Evolutionary conservation across 768 basidiomycete genomes (phyloP), one percentile per base, ranked within the genome.

Genomic region (Chalciporus sphaerocephalus): DNA sequence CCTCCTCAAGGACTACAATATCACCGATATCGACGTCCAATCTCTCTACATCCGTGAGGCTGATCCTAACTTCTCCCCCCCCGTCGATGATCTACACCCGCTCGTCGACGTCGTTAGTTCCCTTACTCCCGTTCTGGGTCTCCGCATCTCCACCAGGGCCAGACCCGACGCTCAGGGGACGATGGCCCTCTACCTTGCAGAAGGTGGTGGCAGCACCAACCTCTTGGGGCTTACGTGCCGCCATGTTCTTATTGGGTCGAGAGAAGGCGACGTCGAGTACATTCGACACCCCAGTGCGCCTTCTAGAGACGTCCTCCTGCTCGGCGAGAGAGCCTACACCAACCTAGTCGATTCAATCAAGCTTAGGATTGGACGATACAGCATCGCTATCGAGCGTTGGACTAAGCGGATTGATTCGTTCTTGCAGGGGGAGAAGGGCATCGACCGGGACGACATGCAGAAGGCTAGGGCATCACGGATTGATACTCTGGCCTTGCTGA

Each of bases 181-280:
- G n/a, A n/a, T n/a, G n/a, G n/a, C n/a, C n/a, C n/a, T n/a, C n/a
- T 71, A 69, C 59, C 57, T 71, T 45, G 42, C 58, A 16, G 58
- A 68, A 55, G 67, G 61, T 57, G 61, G 60, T 34, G 45, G 42
- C 47, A 67, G 60, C 51, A 44, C 59, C 36, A 39, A n/a, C 6
- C 50, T 58, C 41, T 59, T 65, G 44, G 57, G 56, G 21, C 55
- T 67, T 48, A 51, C 64, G 20, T 61, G 61, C 51, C 63, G 59
- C 32, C 67, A 66, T 21, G 60, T 65, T 43, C 54, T 67, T 38
- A 49, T 60, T 16, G 35, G 43, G 30, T 40, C 59, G 13, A 47
- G 55, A 21, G 57, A 58, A 46, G 50, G 44, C 57, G 67, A 68
- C 56, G 22, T 51, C 34, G 55, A 57, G 38, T 66, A 65, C 47